Evolutionary conservation across 2,329 filamentous ascomycete species (phyloP).

Genomic region (Aspergillus sp.): DNA sequence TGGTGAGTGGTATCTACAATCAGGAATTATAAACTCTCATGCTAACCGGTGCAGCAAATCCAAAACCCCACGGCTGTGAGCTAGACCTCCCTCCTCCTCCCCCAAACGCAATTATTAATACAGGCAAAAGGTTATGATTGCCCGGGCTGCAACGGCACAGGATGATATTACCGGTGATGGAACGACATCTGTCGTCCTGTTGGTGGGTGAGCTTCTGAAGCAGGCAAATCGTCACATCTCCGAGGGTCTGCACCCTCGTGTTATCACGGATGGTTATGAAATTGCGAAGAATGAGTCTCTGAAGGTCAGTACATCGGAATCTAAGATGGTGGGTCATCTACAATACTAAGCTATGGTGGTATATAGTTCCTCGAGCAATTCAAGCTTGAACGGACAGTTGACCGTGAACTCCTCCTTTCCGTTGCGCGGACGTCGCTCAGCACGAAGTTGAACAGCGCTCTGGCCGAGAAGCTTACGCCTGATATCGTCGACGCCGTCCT

Average conservation of each 20-base stretch:
- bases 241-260: conserved; percentile 93
- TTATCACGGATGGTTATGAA: conserved; percentile 97
- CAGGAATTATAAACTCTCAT: not conserved
- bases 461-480: conserved; percentile 88
- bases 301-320: conserved; percentile 59
- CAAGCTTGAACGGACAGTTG: conserved; percentile 84
- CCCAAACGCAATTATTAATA: conserved; percentile 22
- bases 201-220: conserved; percentile 96
- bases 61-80: conserved; percentile 93
- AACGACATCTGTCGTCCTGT: conserved; percentile 90
- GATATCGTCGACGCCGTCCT: conserved; percentile 96
- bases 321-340: not conserved
- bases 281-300: conserved; percentile 91
- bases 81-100: conserved; percentile 11
- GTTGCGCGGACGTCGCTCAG: conserved; percentile 93
- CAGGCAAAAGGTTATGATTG: conserved; percentile 62
- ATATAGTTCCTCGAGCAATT: conserved; percentile 85
- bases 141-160: conserved; percentile 86
- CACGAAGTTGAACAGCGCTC: conserved; percentile 86
- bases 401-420: conserved; percentile 88
- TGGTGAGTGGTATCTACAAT: conserved; percentile 48
- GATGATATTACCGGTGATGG: conserved; percentile 98
- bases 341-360: conserved; percentile 4
- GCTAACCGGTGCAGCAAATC: conserved; percentile 67
- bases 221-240: conserved; percentile 95